phyloP scores from a whole-genome alignment of 2,329 filamentous ascomycete species.

The Claviceps citrina region DNA sequence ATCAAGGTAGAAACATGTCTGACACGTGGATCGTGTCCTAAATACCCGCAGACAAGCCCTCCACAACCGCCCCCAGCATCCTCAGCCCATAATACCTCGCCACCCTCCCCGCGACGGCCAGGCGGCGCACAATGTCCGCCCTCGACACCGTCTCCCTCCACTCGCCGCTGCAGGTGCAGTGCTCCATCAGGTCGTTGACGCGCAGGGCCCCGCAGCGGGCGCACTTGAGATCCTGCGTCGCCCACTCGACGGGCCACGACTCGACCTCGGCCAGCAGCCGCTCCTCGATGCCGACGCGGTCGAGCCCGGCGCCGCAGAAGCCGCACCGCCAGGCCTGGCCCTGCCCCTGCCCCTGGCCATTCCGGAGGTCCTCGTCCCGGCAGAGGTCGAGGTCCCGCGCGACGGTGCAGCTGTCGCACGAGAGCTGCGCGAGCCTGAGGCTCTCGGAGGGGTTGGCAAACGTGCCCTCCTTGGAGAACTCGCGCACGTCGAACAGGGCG shows the following conservation, averaged over 20 bases:
- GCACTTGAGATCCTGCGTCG: conserved; percentile 81
- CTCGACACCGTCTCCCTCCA: conserved; percentile 62
- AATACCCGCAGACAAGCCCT: conserved; percentile 36
- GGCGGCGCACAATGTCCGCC: conserved; percentile 45
- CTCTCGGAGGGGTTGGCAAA: conserved; percentile 75
- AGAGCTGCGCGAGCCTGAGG: conserved; percentile 58
- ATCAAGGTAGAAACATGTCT: no score
- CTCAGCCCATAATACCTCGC: conserved; percentile 64
- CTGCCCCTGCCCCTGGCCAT: conserved; percentile 21
- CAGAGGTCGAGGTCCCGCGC: conserved; percentile 83
- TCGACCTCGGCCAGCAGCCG: conserved; percentile 63
- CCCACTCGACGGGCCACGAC: conserved; percentile 61
- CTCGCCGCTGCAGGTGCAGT: conserved; percentile 79
- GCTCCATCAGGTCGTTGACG: conserved; percentile 89
- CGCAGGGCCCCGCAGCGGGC: conserved; percentile 53
- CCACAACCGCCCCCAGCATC: conserved; percentile 65
- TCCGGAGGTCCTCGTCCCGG: conserved; percentile 65
- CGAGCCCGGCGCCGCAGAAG: conserved; percentile 61
- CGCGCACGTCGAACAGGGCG: conserved; percentile 79
- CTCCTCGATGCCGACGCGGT: conserved; percentile 73
- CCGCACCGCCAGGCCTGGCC: conserved; percentile 54
- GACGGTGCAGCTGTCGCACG: conserved; percentile 82
- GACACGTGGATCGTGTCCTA: no score
- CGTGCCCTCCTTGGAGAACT: conserved; percentile 77
- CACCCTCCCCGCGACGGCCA: conserved; percentile 60